These are phyloP conservation scores for Anacardium occidentale DNA, from an alignment of 345 rosid species.

Conservation along the genomic window DNA sequence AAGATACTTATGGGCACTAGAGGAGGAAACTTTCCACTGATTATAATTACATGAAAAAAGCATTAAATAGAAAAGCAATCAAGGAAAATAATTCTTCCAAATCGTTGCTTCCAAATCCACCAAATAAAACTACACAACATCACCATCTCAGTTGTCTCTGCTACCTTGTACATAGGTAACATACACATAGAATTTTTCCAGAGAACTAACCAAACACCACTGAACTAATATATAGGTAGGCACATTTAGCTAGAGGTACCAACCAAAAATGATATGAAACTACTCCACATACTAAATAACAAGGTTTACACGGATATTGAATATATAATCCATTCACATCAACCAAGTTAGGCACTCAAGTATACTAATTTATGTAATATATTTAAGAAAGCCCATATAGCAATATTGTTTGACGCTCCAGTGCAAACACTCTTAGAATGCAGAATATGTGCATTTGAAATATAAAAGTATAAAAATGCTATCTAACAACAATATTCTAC, in stretches of 20 bases:
- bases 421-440: background rate
- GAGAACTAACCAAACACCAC: background rate
- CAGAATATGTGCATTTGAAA: background rate
- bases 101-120: background rate
- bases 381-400: background rate
- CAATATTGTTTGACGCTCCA: background rate
- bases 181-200: background rate
- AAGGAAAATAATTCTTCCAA: background rate
- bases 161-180: background rate
- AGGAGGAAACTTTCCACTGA: background rate
- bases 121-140: background rate
- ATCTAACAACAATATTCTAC: slow-evolving; percentile 1
- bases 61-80: background rate
- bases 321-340: background rate
- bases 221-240: background rate
- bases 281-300: background rate
- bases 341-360: background rate
- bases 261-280: background rate
- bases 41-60: background rate
- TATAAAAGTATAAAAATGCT: background rate
- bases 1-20: background rate
- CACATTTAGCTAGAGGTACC: background rate
- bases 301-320: background rate
- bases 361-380: background rate
- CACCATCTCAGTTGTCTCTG: background rate